Conservation (phyloP, 2,329 filamentous ascomycete genomes). For the Zarea fungicola region DNA sequence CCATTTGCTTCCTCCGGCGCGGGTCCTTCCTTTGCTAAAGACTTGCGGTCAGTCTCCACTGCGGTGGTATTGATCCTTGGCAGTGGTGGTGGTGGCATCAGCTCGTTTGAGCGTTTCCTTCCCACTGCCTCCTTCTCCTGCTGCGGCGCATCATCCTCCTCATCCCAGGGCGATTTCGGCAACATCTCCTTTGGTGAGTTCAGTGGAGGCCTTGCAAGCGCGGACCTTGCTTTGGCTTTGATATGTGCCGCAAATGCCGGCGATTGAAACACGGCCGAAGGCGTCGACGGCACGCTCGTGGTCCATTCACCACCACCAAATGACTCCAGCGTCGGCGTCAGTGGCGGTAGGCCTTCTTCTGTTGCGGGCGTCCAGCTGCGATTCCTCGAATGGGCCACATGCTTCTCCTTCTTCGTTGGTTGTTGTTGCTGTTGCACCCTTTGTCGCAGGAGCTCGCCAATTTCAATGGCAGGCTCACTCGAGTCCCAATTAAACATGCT, state of each 20-base stretch:
- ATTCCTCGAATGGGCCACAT: slow-evolving; percentile 1
- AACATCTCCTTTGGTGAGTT: slow-evolving; percentile 5
- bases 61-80: not conserved
- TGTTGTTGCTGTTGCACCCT: slow-evolving; percentile 18
- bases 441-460: slow-evolving; percentile 35
- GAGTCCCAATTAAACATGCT: slow-evolving; percentile 59
- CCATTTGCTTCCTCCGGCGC: slow-evolving; percentile 15
- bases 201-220: not conserved
- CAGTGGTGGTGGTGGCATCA: slow-evolving; percentile 5
- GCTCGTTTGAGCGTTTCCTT: slow-evolving; percentile 18
- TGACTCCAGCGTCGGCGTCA: slow-evolving; percentile 23
- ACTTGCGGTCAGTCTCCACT: not conserved
- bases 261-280: slow-evolving; percentile 4
- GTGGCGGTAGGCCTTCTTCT: not conserved
- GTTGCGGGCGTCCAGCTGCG: slow-evolving; percentile 5
- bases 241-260: slow-evolving; percentile 1
- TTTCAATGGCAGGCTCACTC: slow-evolving; percentile 43
- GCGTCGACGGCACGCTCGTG: slow-evolving; percentile 6
- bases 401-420: too few species aligned
- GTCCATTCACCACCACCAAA: slow-evolving; percentile 28
- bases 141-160: too few species aligned
- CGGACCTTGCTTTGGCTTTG: not conserved
- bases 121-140: not conserved
- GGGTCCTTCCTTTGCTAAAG: not conserved
- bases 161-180: slow-evolving; percentile 9